Conservation (phyloP, 2,329 filamentous ascomycete species). For the Phialocephala subalpina region DNA sequence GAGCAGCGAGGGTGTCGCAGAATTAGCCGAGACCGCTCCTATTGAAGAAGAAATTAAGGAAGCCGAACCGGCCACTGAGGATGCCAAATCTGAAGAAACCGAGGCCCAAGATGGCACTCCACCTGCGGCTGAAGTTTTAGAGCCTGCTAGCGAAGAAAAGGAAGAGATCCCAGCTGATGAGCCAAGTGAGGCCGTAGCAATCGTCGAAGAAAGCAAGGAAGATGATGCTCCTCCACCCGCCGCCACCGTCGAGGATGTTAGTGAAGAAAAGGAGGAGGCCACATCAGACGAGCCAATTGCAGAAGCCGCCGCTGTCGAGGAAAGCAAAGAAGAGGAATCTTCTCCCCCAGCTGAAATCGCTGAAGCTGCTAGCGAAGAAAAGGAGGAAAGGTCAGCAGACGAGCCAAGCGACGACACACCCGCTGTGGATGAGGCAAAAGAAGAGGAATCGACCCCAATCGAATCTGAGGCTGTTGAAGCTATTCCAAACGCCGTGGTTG, state of each 20-base stretch:
- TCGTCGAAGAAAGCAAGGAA: neutral
- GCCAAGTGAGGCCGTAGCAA: neutral
- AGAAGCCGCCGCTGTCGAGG: neutral
- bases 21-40: neutral
- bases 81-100: too few relatives aligned
- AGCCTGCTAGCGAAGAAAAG: too few relatives aligned
- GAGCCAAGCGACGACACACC: neutral
- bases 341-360: neutral
- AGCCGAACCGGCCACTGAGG: neutral
- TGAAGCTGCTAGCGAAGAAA: neutral
- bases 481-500: neutral
- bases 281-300: neutral
- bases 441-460: neutral
- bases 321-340: neutral
- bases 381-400: neutral
- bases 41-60: neutral
- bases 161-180: too few relatives aligned
- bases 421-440: neutral
- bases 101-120: too few relatives aligned
- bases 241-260: neutral
- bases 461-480: neutral
- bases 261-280: neutral
- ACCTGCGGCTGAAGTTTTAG: too few relatives aligned
- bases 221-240: neutral
- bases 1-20: neutral